Evolutionary conservation across 768 basidiomycete genomes (phyloP).

Genomic region (Kwoniella sp.): DNA sequence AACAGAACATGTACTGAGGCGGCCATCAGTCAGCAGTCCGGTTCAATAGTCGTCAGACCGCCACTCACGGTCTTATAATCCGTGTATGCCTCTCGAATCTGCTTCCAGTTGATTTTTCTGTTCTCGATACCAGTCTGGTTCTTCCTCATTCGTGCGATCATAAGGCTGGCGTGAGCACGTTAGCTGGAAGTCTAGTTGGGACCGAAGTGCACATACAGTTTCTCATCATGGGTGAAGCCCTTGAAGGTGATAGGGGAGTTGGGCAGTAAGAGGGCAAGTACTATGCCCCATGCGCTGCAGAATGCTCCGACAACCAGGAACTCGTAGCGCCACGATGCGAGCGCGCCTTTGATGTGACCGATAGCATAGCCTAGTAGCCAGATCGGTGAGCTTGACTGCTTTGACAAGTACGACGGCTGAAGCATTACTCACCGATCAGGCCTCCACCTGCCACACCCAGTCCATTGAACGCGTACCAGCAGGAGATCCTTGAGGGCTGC

Average conservation of each 20-base stretch:
- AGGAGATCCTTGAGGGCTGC: constrained; percentile 51
- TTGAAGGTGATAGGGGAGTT: constrained; percentile 46
- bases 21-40: not conserved
- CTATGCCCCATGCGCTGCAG: constrained; percentile 45
- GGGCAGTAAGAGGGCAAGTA: constrained; percentile 42
- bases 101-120: constrained; percentile 43
- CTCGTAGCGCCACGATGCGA: constrained; percentile 50
- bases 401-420: too few relatives aligned
- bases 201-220: constrained; percentile 16
- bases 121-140: constrained; percentile 51
- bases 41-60: not conserved
- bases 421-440: constrained; percentile 47
- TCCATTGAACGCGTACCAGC: constrained; percentile 53
- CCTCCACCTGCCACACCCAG: constrained; percentile 53
- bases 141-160: constrained; percentile 45
- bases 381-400: not conserved
- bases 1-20: constrained; percentile 41
- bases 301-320: constrained; percentile 42
- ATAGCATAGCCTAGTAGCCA: constrained; percentile 44
- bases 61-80: constrained; percentile 42
- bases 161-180: too few relatives aligned
- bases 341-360: constrained; percentile 48
- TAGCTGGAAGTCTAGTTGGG: not conserved
- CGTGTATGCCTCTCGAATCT: constrained; percentile 43
- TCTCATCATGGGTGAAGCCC: constrained; percentile 48